phyloP scores from a whole-genome alignment of 1,284 basidiomycete genomes.

The Schizopora paradoxa region DNA sequence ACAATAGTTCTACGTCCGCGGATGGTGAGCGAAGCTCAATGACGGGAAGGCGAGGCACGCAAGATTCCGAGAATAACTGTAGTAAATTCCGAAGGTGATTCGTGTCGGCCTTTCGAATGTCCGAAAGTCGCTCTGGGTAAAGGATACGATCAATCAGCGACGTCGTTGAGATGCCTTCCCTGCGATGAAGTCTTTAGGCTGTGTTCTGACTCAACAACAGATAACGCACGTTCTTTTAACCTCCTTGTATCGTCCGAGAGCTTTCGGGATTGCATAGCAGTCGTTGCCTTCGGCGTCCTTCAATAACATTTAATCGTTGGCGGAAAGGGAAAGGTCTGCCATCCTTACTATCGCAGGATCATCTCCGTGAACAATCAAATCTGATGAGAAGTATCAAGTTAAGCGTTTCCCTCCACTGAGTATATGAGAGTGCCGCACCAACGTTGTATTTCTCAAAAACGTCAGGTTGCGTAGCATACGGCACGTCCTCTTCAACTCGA shows the following conservation, averaged over 20 bases:
- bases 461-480: constrained; percentile 20
- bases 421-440: constrained; percentile 14
- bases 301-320: background rate
- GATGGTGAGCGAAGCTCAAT: constrained; percentile 14
- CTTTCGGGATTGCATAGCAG: constrained; percentile 18
- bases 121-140: constrained; percentile 13
- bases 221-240: constrained; percentile 20
- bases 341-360: constrained; percentile 20
- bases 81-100: background rate
- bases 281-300: constrained; percentile 20
- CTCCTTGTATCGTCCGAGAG: constrained; percentile 19
- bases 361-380: constrained; percentile 23
- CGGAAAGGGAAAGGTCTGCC: too few relatives aligned
- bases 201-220: background rate
- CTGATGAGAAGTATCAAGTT: constrained; percentile 10
- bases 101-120: constrained; percentile 2
- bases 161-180: constrained; percentile 22
- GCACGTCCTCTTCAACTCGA: constrained; percentile 20
- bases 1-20: too few relatives aligned
- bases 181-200: background rate
- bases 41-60: constrained; percentile 8
- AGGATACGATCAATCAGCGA: constrained; percentile 20
- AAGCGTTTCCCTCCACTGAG: background rate
- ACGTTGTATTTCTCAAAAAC: constrained; percentile 17
- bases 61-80: constrained; percentile 8